phyloP scores from a whole-genome alignment of 129 eudicot species.

The Flaveria ramosissima region DNA sequence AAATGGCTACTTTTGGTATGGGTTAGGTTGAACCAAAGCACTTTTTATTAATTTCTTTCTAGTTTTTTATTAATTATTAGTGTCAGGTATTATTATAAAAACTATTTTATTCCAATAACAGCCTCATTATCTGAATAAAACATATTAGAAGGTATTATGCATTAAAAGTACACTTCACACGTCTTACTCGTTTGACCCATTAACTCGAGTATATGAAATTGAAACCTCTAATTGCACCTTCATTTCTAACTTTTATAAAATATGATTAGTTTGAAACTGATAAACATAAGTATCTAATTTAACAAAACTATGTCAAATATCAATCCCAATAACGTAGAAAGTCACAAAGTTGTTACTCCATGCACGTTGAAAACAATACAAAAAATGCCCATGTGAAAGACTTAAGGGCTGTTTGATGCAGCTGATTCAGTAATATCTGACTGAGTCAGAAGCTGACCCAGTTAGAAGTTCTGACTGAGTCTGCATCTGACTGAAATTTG shows the following conservation, averaged over 20 bases:
- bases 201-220: background rate
- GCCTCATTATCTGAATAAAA: background rate
- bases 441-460: too few relatives aligned
- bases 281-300: background rate
- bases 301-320: background rate
- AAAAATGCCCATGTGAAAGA: conserved; percentile 15
- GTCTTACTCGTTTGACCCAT: background rate
- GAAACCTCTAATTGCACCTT: background rate
- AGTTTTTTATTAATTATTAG: background rate
- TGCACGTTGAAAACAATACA: conserved; percentile 9
- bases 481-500: too few relatives aligned
- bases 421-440: too few relatives aligned
- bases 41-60: background rate
- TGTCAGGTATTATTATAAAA: background rate
- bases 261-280: background rate
- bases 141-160: background rate
- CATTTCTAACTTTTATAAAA: background rate
- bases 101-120: background rate
- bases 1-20: background rate
- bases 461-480: too few relatives aligned
- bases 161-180: background rate
- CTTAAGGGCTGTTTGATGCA: too few relatives aligned
- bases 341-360: conserved; percentile 11
- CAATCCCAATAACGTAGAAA: background rate
- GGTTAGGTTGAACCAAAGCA: background rate